These are phyloP conservation scores for Drechslerella coelobrocha DNA, from an alignment of 2,329 filamentous ascomycete genomes.

Conservation along the genomic window DNA sequence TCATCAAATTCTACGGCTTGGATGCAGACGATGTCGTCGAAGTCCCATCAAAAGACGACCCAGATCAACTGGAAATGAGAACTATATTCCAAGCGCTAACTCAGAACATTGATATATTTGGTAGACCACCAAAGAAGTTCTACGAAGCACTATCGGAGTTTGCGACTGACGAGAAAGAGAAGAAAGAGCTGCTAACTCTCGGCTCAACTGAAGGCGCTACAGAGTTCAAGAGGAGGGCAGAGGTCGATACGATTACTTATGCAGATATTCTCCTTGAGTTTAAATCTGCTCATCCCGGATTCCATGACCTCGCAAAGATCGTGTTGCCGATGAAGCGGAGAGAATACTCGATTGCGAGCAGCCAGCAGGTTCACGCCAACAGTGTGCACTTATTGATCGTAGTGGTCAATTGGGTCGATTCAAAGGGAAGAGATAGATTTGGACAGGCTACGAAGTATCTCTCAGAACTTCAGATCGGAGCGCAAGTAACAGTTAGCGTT, in stretches of 20 bases:
- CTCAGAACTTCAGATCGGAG: conserved; percentile 74
- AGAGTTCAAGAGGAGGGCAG: conserved; percentile 89
- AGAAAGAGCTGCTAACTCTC: conserved; percentile 77
- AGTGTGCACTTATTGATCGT: conserved; percentile 96
- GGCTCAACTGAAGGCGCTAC: conserved; percentile 78
- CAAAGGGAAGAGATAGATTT: conserved; percentile 83
- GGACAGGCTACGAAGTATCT: conserved; percentile 94
- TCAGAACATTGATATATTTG: conserved; percentile 96
- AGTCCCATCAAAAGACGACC: conserved; percentile 82
- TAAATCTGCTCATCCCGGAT: conserved; percentile 81
- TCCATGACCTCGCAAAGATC: conserved; percentile 87
- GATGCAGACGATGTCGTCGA: conserved; percentile 85
- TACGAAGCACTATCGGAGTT: conserved; percentile 91
- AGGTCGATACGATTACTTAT: conserved; percentile 90
- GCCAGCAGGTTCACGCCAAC: conserved; percentile 88
- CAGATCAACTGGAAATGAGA: conserved; percentile 77
- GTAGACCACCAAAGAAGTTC: conserved; percentile 95
- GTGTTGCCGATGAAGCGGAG: conserved; percentile 91
- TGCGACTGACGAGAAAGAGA: conserved; percentile 80
- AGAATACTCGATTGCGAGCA: conserved; percentile 98
- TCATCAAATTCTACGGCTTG: conserved; percentile 89
- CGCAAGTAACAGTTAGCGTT: conserved; percentile 85
- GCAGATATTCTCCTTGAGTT: conserved; percentile 91
- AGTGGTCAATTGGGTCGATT: conserved; percentile 93
- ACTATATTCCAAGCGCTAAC: conserved; percentile 90